These are phyloP conservation scores for Pseudonitzschia pungens DNA, from an alignment of 108 stramenopile species.

Conservation along the genomic window DNA sequence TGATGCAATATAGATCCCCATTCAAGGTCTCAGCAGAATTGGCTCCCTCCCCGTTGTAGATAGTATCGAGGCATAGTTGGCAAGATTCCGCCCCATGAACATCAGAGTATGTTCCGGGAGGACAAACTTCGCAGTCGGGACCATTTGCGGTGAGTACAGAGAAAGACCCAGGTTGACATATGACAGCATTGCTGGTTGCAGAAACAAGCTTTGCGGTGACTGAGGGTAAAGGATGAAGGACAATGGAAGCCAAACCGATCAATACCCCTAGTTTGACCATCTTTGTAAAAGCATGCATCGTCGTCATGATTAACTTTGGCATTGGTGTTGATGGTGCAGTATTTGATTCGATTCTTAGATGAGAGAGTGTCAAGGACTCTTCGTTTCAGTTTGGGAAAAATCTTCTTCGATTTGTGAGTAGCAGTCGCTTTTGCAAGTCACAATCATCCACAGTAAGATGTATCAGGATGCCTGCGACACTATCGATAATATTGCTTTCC, in stretches of 20 bases:
- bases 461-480: no score
- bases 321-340: no score
- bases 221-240: neutral
- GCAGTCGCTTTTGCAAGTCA: no score
- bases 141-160: neutral
- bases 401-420: no score
- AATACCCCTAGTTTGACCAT: neutral
- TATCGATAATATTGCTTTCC: no score
- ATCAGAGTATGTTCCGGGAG: slow-evolving; percentile 20
- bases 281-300: neutral
- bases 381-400: no score
- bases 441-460: no score
- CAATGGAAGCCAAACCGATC: neutral
- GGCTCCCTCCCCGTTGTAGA: slow-evolving; percentile 27
- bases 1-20: slow-evolving; percentile 23
- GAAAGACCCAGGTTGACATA: slow-evolving; percentile 27
- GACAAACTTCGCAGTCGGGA: slow-evolving; percentile 21
- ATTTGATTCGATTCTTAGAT: no score
- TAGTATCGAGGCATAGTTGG: slow-evolving; percentile 19
- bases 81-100: slow-evolving; percentile 27
- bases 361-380: no score
- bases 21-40: slow-evolving; percentile 13
- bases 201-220: neutral
- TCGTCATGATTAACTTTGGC: neutral
- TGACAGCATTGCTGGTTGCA: neutral